Evolutionary conservation across 495 filamentous ascomycete genomes (phyloP), one percentile per base, ranked within the genome.

Genomic region (Chlorociboria aeruginascens): DNA sequence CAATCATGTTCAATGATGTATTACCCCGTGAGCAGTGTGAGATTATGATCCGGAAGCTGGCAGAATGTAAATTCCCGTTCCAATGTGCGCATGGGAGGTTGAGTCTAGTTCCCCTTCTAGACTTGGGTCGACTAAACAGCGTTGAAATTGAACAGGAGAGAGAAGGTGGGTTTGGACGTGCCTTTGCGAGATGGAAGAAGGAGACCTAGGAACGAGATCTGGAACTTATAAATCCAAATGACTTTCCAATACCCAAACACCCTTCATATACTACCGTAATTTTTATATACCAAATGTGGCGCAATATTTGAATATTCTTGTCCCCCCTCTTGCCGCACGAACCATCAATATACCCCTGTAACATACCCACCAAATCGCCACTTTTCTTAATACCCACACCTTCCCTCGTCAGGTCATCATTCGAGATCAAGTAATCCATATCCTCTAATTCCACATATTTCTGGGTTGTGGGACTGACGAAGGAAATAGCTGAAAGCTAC

Each of bases 1-100:
- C 92, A 7, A 85, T 97, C 63, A 98, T 98, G 92, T 98, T 98
- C 67, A 96, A 96, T 54, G 92, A 98, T 56, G 63, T 62, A 8
- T 60, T 97, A 38, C 72, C 68, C 1, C 46, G 67, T 1, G 70
- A 73, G 7, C 77, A 95, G 57, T 95, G 89, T 59, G 56, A 69
- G 39, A 61, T 58, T 11, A 61, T 98, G 13, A 65, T 96, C 8
- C 35, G 52, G 10, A 71, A 69, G 35, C 66, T 98, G 31, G 72
- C 79, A 8, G 56, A 56, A 2, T 93, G 85, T 51, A 78, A 69
- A 1, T 92, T 97, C 57, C 92, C 93, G 6, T 97, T 96, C 55
- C 85, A 90, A 57, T 98, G 92, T 62, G 92, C 86, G 13, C 89
- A 89, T 70, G 89, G 85, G 30, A 77, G 86, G 52, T 82, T 83